A percentile compares a stretch with the other conserved stretches of the same genome.
Evolutionary conservation across 495 filamentous ascomycete species (phyloP).

Genomic region (Penicillium lagena): DNA sequence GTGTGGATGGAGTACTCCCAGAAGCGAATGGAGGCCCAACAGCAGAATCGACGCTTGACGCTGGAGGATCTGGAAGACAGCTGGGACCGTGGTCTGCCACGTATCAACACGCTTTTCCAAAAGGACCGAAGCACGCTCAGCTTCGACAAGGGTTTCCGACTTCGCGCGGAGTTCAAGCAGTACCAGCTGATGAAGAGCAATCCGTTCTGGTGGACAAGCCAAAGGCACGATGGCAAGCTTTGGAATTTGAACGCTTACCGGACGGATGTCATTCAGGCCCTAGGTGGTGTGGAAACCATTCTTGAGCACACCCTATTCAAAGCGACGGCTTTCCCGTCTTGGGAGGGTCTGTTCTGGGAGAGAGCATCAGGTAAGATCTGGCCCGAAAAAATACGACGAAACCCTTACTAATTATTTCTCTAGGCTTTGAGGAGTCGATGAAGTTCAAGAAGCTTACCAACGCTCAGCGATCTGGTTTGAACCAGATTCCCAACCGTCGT

Average conservation of each 20-base stretch:
- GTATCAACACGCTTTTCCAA: conserved; percentile 99
- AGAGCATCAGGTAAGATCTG: conserved; percentile 41
- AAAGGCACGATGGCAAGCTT: conserved; percentile 94
- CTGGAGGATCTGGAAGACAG: conserved; percentile 97
- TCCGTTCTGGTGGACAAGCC: conserved; percentile 99
- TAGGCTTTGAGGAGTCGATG: conserved; percentile 76
- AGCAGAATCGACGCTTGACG: conserved; percentile 92
- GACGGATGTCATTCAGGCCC: conserved; percentile 96
- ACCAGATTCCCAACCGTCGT: conserved; percentile 98
- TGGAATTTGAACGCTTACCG: conserved; percentile 99
- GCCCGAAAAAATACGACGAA: too few relatives aligned
- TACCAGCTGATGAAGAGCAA: conserved; percentile 99
- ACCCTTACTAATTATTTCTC: too few relatives aligned
- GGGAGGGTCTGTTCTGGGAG: conserved; percentile 99
- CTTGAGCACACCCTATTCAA: conserved; percentile 98
- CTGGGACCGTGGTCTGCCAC: conserved; percentile 96
- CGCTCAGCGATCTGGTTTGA: conserved; percentile 95
- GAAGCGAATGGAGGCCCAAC: conserved; percentile 94
- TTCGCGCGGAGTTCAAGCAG: conserved; percentile 94
- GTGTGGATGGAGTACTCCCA: conserved; percentile 99
- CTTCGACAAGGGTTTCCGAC: conserved; percentile 98
- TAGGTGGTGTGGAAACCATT: conserved; percentile 99
- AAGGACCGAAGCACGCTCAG: conserved; percentile 96
- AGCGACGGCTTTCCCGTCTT: conserved; percentile 95
- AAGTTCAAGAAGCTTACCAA: conserved; percentile 99